Base-by-base conservation (phyloP, 305 asterid species). In the Petunia hybrid region DNA sequence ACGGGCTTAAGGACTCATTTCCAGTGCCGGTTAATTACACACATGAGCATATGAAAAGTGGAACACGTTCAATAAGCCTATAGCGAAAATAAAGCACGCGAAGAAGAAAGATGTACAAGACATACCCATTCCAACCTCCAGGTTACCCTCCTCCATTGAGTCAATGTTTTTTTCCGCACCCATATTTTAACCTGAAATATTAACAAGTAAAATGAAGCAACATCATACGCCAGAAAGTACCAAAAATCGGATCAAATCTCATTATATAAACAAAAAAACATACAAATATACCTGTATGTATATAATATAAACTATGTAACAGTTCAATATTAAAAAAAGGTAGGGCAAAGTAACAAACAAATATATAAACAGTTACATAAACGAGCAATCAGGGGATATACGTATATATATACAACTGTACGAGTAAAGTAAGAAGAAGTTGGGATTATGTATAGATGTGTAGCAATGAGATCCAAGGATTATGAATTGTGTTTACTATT, bases 81-180 rank as follows among this genome's bases (percentile, higher is more conserved):
- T 56, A 56, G 31, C 61, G 14, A 8, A 48, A 9, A 22, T 22
- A 22, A 48, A 8, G 14, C 8, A 48, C 2, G 10, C 2, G 64
- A 59, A 59, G 64, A 59, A 59, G 10, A 59, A 59, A 16, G 6
- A 7, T 6, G 35, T 59, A 57, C 5, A 60, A 16, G 31, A 60
- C 66, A 60, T 88, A 94, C 98, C 98, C 91, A 94, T 94, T 79
- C 98, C 98, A 88, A 94, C 89, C 90, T 94, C 97, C 83, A 94
- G 89, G 68, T 91, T 93, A 87, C 96, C 98, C 85, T 92, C 98
- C 86, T 94, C 97, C 92, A 85, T 76, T 22, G 31, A 22, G 76
- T 91, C 95, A 81, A 85, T 77, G 82, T 87, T 86, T 84, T 92
- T 93, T 83, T 91, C 91, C 36, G 88, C 91, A 81, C 57, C 39